Conservation (phyloP, 768 basidiomycete species). For the Pleurotus giganteus region DNA sequence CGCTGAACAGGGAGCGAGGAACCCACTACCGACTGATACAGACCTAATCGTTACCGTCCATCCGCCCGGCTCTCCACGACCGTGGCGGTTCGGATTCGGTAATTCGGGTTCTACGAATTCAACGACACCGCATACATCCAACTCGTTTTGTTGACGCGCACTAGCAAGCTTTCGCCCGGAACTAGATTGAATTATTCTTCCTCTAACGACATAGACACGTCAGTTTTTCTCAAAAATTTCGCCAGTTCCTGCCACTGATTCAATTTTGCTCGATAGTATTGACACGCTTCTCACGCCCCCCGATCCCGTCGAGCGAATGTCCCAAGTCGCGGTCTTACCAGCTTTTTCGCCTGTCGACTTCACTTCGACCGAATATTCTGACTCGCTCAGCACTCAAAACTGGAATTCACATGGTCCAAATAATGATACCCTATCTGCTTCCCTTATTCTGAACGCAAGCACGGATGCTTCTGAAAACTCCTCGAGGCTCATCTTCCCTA, state of each 20-base stretch:
- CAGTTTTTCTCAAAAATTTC: neutral
- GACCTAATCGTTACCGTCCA: conserved; percentile 50
- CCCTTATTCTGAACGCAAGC: conserved; percentile 37
- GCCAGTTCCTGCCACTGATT: neutral
- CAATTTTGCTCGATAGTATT: conserved; percentile 18
- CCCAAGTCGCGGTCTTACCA: conserved; percentile 51
- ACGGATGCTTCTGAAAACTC: conserved; percentile 13
- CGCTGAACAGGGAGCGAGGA: conserved; percentile 73
- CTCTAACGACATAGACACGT: conserved; percentile 4
- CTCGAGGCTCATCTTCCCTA: conserved; percentile 50
- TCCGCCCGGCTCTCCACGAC: conserved; percentile 59
- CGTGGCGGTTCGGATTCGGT: conserved; percentile 79
- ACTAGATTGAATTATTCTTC: conserved; percentile 3
- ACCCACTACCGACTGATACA: conserved; percentile 54
- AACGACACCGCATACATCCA: conserved; percentile 14
- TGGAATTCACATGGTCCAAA: conserved; percentile 49
- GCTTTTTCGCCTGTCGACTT: conserved; percentile 33
- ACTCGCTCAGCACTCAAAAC: conserved; percentile 26
- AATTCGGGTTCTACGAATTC: conserved; percentile 44
- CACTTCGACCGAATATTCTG: conserved; percentile 14
- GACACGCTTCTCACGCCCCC: conserved; percentile 17
- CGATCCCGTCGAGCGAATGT: conserved; percentile 42
- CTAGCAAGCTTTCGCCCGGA: neutral
- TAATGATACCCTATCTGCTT: conserved; percentile 40
- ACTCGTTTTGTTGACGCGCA: conserved; percentile 21